These are phyloP conservation scores for Ganoderma resinaceum DNA, from an alignment of 1,284 basidiomycete species.

Conservation along the genomic window DNA sequence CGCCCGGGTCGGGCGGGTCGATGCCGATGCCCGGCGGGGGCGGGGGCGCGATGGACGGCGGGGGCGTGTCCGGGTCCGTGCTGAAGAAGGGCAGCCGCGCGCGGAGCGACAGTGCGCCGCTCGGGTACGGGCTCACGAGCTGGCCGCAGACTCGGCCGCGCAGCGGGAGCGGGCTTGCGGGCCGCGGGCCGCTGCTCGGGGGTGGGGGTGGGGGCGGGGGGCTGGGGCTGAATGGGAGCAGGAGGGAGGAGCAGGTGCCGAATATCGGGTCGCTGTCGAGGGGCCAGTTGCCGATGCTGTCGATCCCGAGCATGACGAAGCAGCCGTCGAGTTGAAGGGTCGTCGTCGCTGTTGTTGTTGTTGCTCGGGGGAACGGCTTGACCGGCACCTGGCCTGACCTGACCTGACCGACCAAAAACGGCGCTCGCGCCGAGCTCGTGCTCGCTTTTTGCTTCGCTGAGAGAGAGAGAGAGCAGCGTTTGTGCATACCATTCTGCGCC, in stretches of 20 bases:
- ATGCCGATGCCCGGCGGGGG: constrained; percentile 26
- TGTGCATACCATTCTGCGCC: too few species aligned
- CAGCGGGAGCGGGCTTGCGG: constrained; percentile 46
- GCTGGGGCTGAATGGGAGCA: constrained; percentile 22
- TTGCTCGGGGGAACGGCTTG: too few species aligned
- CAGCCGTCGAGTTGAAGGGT: constrained; percentile 31
- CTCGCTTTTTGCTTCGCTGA: neutral
- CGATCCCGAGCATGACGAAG: constrained; percentile 37
- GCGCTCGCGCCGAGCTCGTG: constrained; percentile 2
- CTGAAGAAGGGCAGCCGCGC: constrained; percentile 49
- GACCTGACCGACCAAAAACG: constrained; percentile 8
- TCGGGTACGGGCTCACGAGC: constrained; percentile 47
- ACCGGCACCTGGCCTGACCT: neutral
- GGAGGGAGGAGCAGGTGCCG: constrained; percentile 35
- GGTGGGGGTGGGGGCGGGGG: too few species aligned
- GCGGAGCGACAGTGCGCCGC: constrained; percentile 55
- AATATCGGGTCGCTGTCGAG: constrained; percentile 38
- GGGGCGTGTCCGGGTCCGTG: constrained; percentile 27
- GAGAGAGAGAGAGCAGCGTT: too few species aligned
- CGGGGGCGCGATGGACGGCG: constrained; percentile 24
- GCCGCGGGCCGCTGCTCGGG: constrained; percentile 20
- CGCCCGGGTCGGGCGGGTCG: constrained; percentile 24
- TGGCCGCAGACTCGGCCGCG: constrained; percentile 46
- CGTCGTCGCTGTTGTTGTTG: too few species aligned
- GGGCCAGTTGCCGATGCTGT: constrained; percentile 38